phyloP scores from a whole-genome alignment of 371 early-diverging fungal genomes.

The Chytridium lagenaria region DNA sequence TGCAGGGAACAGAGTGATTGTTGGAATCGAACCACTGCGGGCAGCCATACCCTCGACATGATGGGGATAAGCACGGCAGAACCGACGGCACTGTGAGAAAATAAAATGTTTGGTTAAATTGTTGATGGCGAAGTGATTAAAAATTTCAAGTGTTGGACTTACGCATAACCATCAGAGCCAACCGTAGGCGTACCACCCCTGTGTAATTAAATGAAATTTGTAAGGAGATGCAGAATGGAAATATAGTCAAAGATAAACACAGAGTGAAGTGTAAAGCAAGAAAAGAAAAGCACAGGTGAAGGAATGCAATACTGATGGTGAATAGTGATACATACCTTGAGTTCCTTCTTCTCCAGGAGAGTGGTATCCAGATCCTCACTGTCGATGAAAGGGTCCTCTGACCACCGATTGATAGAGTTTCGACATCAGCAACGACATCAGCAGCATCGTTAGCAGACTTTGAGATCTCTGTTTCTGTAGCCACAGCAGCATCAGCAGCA shows the following conservation, averaged over 20 bases:
- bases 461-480: too few species aligned
- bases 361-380: neutral
- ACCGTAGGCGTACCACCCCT: conserved; percentile 30
- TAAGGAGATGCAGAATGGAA: too few species aligned
- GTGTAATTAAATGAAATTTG: too few species aligned
- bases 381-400: neutral
- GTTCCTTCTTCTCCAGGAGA: neutral
- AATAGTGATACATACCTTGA: neutral
- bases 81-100: conserved; percentile 16
- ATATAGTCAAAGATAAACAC: neutral
- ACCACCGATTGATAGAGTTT: too few species aligned
- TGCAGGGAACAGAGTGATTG: conserved; percentile 40
- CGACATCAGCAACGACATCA: neutral
- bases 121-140: neutral
- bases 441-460: neutral
- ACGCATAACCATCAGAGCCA: neutral
- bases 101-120: neutral
- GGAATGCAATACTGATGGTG: neutral
- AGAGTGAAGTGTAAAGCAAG: neutral
- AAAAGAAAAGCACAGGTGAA: neutral
- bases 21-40: neutral
- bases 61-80: conserved; percentile 55
- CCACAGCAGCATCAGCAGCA: too few species aligned
- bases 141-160: neutral
- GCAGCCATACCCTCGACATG: conserved; percentile 52